These are phyloP conservation scores for Neurospora terricola DNA, from an alignment of 495 filamentous ascomycete genomes.

Conservation along the genomic window DNA sequence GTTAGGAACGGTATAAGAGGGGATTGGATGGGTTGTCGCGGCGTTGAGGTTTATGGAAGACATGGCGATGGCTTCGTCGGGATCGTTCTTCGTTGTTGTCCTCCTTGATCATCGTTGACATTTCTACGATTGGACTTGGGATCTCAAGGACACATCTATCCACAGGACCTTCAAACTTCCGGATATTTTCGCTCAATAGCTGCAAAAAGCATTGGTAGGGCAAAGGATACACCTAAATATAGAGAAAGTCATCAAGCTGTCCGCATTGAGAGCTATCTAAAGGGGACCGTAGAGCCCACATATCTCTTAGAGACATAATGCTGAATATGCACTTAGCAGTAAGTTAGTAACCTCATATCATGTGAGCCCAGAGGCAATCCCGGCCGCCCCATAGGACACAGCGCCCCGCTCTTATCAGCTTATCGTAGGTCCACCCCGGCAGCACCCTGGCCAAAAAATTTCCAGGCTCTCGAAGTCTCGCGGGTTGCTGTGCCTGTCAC, in stretches of 20 bases:
- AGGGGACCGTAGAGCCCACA: neutral
- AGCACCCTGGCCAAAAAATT: constrained; percentile 20
- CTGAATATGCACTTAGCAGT: neutral
- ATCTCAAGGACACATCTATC: neutral
- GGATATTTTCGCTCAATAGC: neutral
- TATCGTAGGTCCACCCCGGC: constrained; percentile 16
- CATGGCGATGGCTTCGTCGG: neutral
- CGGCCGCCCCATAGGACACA: neutral
- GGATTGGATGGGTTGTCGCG: neutral
- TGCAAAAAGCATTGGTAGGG: neutral
- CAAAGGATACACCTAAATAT: neutral
- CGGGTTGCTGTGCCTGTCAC: neutral
- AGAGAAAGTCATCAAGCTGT: neutral
- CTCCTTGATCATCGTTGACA: neutral
- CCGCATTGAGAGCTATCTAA: neutral
- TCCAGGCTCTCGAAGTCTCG: neutral
- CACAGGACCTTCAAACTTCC: neutral
- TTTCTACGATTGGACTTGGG: neutral
- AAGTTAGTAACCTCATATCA: neutral
- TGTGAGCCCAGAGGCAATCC: neutral
- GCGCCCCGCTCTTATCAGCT: constrained; percentile 20
- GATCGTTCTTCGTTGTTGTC: neutral
- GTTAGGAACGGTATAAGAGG: neutral
- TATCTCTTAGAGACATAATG: neutral
- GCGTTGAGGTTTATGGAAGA: neutral